Base-by-base conservation (phyloP, 306 rosid genomes). In the Cucurbita pepo region DNA sequence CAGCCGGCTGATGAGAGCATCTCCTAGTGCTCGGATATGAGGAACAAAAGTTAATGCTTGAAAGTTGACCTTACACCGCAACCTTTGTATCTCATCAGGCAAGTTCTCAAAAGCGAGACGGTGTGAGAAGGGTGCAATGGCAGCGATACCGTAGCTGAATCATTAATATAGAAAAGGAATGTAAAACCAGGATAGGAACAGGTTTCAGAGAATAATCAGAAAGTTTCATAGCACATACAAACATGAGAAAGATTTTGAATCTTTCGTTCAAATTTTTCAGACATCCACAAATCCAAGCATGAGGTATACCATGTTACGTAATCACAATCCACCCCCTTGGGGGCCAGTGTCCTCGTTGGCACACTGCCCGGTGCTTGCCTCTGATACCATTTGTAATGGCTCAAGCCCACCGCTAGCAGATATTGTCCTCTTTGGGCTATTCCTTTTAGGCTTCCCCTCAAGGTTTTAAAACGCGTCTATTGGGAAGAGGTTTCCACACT, bases 21-120 rank as follows among this genome's bases (percentile, higher is more conserved):
- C 92, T 67, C 99, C 99, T 48, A 94, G 88, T 65, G 83, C 79
- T 85, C 88, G 86, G 65, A 94, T 81, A 72, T 89, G 92, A 44
- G 97, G 97, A 84, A 94, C 99, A 78, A 94, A 94, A 63, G 25
- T 82, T 76, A 94, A 83, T 63, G 96, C 99, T 80, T 94, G 80
- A 76, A 91, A 94, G 90, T 94, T 94, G 76, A 94, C 97, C 81
- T 91, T 94, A 81, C 95, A 86, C 16, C 97, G 94, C n/a, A 94
- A 82, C 56, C 86, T 86, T 77, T 94, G 99, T 72, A 91, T 94
- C 75, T 91, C 92, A 91, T 75, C 79, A 30, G 99, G 90, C 84
- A 94, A 79, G 87, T 83, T 91, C 84, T 94, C 97, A 82, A 89
- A 94, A 71, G 90, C 78, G 78, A 94, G 82, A 30, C 99, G 99